Evolutionary conservation across 306 rosid species (phyloP).

Genomic region (Pterocarpus santalinus): DNA sequence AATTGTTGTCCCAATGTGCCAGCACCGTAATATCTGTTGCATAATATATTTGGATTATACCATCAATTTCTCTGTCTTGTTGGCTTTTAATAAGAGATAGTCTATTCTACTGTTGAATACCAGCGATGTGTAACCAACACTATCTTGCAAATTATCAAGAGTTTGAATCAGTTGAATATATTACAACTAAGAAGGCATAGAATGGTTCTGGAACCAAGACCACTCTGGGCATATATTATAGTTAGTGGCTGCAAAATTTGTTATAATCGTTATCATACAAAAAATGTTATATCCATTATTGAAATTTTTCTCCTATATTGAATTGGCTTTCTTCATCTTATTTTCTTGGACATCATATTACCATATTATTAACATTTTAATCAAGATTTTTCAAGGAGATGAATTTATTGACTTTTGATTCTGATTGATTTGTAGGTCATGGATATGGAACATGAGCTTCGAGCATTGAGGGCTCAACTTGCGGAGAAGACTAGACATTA

Average conservation of each 20-base stretch:
- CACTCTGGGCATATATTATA: background rate
- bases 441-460: conserved; percentile 99
- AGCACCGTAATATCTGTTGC: background rate
- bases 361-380: conserved; percentile 25
- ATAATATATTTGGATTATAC: conserved; percentile 19
- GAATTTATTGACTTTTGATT: background rate
- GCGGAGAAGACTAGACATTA: conserved; percentile 86
- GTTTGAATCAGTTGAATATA: conserved; percentile 22
- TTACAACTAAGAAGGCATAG: conserved; percentile 4
- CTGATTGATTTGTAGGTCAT: conserved; percentile 71
- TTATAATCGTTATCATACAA: background rate
- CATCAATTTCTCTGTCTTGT: background rate
- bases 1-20: background rate
- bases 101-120: background rate
- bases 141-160: background rate
- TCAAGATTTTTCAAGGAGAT: conserved; percentile 17
- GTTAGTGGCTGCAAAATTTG: conserved; percentile 2
- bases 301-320: background rate
- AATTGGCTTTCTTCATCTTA: conserved; percentile 19
- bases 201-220: conserved; percentile 6
- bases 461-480: conserved; percentile 89
- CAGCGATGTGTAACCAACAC: background rate
- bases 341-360: conserved; percentile 35
- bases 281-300: background rate
- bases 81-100: conserved; percentile 11